Evolutionary conservation across 2,329 filamentous ascomycete species (phyloP), one percentile per base, ranked within the genome.

Genomic region (Aureobasidium sp.): DNA sequence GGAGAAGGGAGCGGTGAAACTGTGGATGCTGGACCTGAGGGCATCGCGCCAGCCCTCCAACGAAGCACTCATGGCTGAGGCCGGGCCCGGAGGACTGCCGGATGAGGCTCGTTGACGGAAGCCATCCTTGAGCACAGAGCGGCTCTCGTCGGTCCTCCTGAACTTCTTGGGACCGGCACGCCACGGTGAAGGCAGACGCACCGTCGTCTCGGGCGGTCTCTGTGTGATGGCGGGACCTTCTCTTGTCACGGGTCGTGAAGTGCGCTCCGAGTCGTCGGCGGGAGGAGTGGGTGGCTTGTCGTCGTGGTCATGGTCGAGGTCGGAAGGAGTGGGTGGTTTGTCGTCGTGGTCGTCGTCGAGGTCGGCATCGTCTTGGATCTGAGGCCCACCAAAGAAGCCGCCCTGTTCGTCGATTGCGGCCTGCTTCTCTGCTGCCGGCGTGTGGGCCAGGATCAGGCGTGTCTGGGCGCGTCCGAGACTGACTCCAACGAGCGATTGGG

Each of bases 381-480:
- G 40, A 3, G 51, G 40, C 55, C 63, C 54, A 3, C 70, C 69
- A 56, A 80, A 80, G 58, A 78, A 74, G 14, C 65, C 71, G 3
- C 72, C 74, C 14, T 61, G 58, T 29, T 71, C 68, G 56, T 79
- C 76, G 59, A 84, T 66, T 2, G 74, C 74, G 2, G 77, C 75
- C n/a, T 71, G 75, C 63, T 82, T 83, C 62, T 82, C 80, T 17
- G 74, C 74, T 8, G 76, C 77, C 1, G 80, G 79, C 4, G 79
- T 83, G 37, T 72, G 71, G 8, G 79, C 75, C 16, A 78, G 79
- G 30, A 73, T 77, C 63, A 83, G 69, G 38, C 76, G 73, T 45
- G 74, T 79, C 63, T 84, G 80, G 37, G 74, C 71, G 34, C 71
- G 72, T 55, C 79, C 73, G 57, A 84, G 81, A 62, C 79, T 82